Base-by-base conservation (phyloP, 192 early-diverging fungal species). In the Coemansia umbellata region DNA sequence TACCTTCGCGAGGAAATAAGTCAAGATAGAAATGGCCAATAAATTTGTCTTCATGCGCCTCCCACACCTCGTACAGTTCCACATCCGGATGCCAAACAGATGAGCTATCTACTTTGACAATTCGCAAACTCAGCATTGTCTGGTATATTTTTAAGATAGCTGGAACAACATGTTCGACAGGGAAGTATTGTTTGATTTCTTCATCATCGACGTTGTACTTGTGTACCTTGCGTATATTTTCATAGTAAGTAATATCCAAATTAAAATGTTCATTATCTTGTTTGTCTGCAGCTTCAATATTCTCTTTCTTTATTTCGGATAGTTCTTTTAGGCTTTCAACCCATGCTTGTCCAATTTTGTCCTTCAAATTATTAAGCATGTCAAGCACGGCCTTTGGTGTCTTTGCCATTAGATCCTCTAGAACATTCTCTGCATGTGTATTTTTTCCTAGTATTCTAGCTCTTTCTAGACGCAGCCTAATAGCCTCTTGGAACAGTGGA, bases 371-470 rank as follows among this genome's bases (percentile, higher is more conserved):
- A 3, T 78, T 55, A 39, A 86, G 59, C 60, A 90, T 88, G 43
- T 75, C 53, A 4, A 67, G 37, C 7, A 85, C 87, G 3, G 37
- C 62, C 32, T 80, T 69, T 7, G 81, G 76, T 5, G 58, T 69
- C 56, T 89, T 87, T 21, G 88, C 88, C 88, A 90, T 90, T 27
- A 82, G 82, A 24, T 78, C 70, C 42, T 90, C 83, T 22, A 89
- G 74, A 5, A 78, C 66, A 52, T 78, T 86, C 6, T 60, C 69
- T 6, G 84, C 82, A 55, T 90, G 84, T 31, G 55, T 74, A 26
- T 55, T 47, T 57, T 82, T 87, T 6, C 87, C 88, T 5, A 87
- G 50, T 23, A 90, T 42, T 31, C 60, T 45, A 15, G 77, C 64
- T 13, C 53, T 57, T 27, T 79, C 43, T 13, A 59, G 60, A 30